Base-by-base conservation (phyloP, 2,329 filamentous ascomycete species). In the Geosmithia morbida region DNA sequence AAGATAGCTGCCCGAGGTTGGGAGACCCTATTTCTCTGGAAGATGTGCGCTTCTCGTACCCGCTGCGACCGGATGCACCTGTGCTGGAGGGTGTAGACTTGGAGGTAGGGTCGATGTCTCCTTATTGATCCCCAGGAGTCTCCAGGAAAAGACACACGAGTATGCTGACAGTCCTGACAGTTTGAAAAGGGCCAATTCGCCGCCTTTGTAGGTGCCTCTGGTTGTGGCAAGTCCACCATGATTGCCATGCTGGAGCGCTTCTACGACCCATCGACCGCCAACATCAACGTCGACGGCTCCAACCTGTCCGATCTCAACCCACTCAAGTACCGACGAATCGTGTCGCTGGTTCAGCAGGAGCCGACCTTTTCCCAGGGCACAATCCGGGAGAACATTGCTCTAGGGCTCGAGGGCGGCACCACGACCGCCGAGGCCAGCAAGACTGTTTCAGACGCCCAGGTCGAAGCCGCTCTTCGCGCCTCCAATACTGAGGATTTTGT, bases 121-220 rank as follows among this genome's bases (percentile, higher is more conserved):
- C n/a, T n/a, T n/a, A n/a, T n/a, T n/a, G n/a, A n/a, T n/a, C n/a
- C n/a, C n/a, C n/a, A n/a, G n/a, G n/a, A n/a, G n/a, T n/a, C n/a
- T n/a, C n/a, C n/a, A n/a, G n/a, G 19, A 30, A 19, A 47, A 47
- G 49, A 44, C 65, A 68, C 14, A 74, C 74, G 49, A 13, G 33
- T 37, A 64, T 75, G 19, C 10, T 43, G 19, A 22, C 19, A 43
- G 6, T 53, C 59, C 22, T 13, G 33, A 61, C 57, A 65, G 49
- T 65, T 72, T 51, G 55, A 63, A 46, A 65, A 65, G 5, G 71
- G 72, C 16, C 65, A 74, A 41, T 77, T 71, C 45, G 62, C 72
- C 3, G 92, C 92, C 2, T 70, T 98, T 7, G 92, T 98, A 7
- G 92, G 92, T 49, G 87, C 90, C 1, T 97, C 90, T 11, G 92